These are phyloP conservation scores for Auriscalpium vulgare DNA, from an alignment of 768 basidiomycete species.

Conservation along the genomic window DNA sequence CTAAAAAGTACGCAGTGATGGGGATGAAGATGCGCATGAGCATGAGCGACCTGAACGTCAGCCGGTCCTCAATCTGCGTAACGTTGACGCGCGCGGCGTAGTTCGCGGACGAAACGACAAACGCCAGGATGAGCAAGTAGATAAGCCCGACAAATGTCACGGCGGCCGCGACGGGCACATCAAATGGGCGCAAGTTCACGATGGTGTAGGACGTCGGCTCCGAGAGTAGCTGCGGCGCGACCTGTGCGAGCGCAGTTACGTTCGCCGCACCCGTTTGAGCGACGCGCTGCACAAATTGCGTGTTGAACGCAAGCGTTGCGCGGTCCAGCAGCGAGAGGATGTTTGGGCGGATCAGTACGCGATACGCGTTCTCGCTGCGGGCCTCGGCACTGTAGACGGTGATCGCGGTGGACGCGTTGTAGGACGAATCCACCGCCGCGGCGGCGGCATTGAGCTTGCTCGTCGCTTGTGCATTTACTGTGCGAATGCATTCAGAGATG, in stretches of 20 bases:
- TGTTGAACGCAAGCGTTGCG: conserved; percentile 28
- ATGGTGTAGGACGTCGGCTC: conserved; percentile 41
- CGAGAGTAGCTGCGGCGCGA: conserved; percentile 42
- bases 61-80: conserved; percentile 32
- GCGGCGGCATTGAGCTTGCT: conserved; percentile 16
- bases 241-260: conserved; percentile 30
- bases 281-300: conserved; percentile 25
- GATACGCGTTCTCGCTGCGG: conserved; percentile 48
- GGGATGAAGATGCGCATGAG: conserved; percentile 33
- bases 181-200: conserved; percentile 47
- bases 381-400: conserved; percentile 41
- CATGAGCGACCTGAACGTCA: conserved; percentile 32
- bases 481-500: conserved; percentile 17
- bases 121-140: conserved; percentile 23
- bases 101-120: conserved; percentile 12
- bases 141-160: conserved; percentile 27
- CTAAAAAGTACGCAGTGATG: conserved; percentile 29
- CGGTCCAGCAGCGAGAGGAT: conserved; percentile 24
- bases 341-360: conserved; percentile 23
- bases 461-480: conserved; percentile 27
- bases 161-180: conserved; percentile 37
- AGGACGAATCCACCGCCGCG: conserved; percentile 27
- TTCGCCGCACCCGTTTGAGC: conserved; percentile 16
- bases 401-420: conserved; percentile 41
- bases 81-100: conserved; percentile 23